A percentile compares a stretch with the other conserved stretches of the same genome.
These are phyloP conservation scores for Gossypium davidsonii DNA, from an alignment of 441 rosid genomes.

Conservation along the genomic window DNA sequence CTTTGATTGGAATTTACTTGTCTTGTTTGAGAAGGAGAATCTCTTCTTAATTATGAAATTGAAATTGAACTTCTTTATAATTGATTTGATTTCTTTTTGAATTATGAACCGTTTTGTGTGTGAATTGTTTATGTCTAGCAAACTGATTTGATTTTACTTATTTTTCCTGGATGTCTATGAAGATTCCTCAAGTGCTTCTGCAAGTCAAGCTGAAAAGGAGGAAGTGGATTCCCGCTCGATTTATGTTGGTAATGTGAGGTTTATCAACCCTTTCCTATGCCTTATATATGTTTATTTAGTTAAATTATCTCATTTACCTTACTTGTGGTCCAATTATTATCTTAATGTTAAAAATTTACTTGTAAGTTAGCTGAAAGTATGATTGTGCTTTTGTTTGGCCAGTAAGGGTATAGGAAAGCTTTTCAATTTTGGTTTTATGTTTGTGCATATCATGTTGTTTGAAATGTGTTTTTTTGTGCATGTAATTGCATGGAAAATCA, in stretches of 20 bases:
- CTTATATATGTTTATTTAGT: neutral
- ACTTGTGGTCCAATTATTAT: neutral
- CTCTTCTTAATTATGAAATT: neutral
- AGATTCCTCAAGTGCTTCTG: constrained; percentile 56
- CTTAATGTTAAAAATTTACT: neutral
- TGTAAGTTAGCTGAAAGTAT: neutral
- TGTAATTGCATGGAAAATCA: neutral
- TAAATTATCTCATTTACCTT: neutral
- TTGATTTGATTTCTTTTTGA: neutral
- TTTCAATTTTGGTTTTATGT: constrained; percentile 3
- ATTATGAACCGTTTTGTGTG: neutral
- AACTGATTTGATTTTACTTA: constrained; percentile 7
- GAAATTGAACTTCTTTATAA: neutral
- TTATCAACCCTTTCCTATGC: constrained; percentile 17
- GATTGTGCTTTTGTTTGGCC: neutral
- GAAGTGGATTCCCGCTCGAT: constrained; percentile 74
- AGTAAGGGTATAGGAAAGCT: neutral
- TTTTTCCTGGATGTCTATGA: constrained; percentile 18
- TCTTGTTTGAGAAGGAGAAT: neutral
- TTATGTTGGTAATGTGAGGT: constrained; percentile 77
- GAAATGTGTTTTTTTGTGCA: neutral
- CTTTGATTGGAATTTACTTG: neutral
- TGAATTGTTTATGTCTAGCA: constrained; percentile 6
- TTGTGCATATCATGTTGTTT: neutral
- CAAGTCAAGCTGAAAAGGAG: constrained; percentile 62